Evolutionary conservation across 164 flowering plant genomes (phyloP).

Genomic region (Saururus chinensis): DNA sequence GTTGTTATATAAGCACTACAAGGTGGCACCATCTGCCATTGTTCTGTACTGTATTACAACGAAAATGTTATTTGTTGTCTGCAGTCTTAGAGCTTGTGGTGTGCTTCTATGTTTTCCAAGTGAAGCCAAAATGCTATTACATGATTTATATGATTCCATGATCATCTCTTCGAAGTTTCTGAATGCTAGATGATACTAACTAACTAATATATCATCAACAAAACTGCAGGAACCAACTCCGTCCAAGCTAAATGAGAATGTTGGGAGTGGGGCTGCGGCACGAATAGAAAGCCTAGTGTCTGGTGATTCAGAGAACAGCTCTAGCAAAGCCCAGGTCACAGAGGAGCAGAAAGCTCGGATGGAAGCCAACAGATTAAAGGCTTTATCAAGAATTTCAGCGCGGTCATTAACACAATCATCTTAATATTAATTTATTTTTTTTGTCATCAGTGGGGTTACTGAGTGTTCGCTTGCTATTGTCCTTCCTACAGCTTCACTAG

Average conservation of each 20-base stretch:
- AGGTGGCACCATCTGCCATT: no score
- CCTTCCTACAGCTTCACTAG: no score
- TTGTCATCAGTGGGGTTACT: no score
- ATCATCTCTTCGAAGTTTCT: background rate
- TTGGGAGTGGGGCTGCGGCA: constrained; percentile 7
- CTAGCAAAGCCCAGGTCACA: constrained; percentile 16
- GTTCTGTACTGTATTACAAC: no score
- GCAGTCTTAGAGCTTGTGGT: no score
- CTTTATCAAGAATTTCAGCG: constrained; percentile 61
- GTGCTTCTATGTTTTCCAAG: no score
- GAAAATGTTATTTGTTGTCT: no score
- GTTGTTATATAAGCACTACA: no score
- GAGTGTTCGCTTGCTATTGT: no score
- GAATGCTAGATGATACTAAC: background rate
- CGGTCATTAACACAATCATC: constrained; percentile 3
- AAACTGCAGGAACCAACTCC: constrained; percentile 26
- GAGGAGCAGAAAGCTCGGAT: constrained; percentile 58
- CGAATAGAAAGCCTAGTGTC: constrained; percentile 10
- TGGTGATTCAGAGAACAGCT: constrained; percentile 7
- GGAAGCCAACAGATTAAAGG: constrained; percentile 61
- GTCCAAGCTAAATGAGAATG: constrained; percentile 2
- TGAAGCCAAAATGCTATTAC: no score
- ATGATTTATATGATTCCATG: background rate
- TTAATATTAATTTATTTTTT: no score
- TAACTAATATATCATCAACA: background rate